These are phyloP conservation scores for Neoconidiobolus thromboides DNA, from an alignment of 371 early-diverging fungal genomes.

Conservation along the genomic window DNA sequence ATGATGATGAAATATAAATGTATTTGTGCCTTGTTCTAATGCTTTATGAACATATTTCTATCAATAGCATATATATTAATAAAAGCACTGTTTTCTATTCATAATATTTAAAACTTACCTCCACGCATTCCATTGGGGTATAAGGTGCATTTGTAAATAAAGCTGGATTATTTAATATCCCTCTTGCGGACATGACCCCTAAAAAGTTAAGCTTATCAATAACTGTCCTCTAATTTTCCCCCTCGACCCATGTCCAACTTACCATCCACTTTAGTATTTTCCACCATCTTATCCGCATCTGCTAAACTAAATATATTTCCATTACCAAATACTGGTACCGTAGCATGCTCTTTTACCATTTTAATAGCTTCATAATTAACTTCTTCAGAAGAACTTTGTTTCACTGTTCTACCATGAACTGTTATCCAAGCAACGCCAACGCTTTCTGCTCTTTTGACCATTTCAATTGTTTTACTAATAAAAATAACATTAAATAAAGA, in stretches of 20 bases:
- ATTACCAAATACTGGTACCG: slow-evolving; percentile 62
- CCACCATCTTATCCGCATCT: slow-evolving; percentile 44
- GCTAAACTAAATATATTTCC: slow-evolving; percentile 48
- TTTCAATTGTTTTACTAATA: slow-evolving; percentile 45
- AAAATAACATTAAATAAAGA: not conserved
- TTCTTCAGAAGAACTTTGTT: slow-evolving; percentile 53
- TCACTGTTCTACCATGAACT: slow-evolving; percentile 61
- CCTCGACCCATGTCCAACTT: too few relatives aligned
- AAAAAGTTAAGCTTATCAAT: not conserved
- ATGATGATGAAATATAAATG: slow-evolving; percentile 81
- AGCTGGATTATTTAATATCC: slow-evolving; percentile 78
- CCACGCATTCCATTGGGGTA: slow-evolving; percentile 59
- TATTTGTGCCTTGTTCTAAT: slow-evolving; percentile 61
- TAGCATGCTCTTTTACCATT: slow-evolving; percentile 45
- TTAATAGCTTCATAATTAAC: slow-evolving; percentile 49
- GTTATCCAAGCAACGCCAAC: slow-evolving; percentile 64
- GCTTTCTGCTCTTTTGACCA: slow-evolving; percentile 50
- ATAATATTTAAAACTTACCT: slow-evolving; percentile 12
- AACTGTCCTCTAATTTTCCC: too few relatives aligned
- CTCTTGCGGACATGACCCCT: slow-evolving; percentile 76
- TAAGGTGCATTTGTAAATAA: slow-evolving; percentile 42
- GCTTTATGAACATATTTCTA: slow-evolving; percentile 54
- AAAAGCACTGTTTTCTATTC: not conserved
- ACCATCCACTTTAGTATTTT: slow-evolving; percentile 57
- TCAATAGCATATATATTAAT: slow-evolving; percentile 3